Conservation (phyloP, 345 rosid genomes). For the Viola odorata region DNA sequence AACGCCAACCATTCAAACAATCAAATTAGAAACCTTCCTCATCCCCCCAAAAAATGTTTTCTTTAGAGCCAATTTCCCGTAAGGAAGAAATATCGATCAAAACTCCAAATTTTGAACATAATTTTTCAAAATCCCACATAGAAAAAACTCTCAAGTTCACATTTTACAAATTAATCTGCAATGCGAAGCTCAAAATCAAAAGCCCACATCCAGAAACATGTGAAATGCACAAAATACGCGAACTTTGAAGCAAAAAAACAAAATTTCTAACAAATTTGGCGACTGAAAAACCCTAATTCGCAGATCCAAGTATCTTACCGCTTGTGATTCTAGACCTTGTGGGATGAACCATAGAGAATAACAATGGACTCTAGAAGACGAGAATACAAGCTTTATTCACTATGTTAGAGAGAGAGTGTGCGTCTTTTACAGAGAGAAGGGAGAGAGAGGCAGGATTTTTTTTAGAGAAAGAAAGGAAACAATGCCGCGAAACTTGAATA, state of each 20-base stretch:
- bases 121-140: no score
- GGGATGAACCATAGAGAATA: slow-evolving; percentile 6
- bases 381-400: slow-evolving; percentile 7
- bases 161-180: no score
- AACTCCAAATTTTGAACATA: no score
- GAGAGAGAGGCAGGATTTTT: slow-evolving; percentile 17
- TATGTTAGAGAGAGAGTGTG: slow-evolving; percentile 17
- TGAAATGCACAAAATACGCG: background rate
- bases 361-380: slow-evolving; percentile 2
- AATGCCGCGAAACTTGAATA: slow-evolving; percentile 94
- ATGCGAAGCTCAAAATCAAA: background rate
- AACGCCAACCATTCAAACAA: no score
- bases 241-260: background rate
- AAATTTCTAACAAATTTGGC: background rate
- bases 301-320: slow-evolving; percentile 38
- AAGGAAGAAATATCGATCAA: no score
- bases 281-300: slow-evolving; percentile 39
- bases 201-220: background rate
- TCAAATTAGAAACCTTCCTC: no score
- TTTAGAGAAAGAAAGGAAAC: background rate
- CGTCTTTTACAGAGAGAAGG: slow-evolving; percentile 17
- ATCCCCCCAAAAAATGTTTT: no score
- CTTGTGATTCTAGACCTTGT: slow-evolving; percentile 12
- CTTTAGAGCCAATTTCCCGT: no score
- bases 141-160: no score